Evolutionary conservation across 2,329 filamentous ascomycete species (phyloP).

Genomic region (Pseudogymnoascus sp.): DNA sequence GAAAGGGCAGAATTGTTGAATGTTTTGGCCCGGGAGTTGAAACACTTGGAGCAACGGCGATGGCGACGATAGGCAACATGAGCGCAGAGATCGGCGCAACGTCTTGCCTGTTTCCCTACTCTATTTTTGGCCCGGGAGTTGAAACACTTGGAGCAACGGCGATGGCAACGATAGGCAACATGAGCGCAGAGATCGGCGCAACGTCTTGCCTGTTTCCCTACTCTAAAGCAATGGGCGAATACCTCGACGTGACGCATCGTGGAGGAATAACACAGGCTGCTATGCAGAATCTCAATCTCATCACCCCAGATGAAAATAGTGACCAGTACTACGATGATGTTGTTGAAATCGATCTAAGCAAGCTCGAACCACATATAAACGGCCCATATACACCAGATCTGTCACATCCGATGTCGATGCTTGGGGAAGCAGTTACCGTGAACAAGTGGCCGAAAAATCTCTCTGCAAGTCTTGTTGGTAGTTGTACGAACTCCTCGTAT

Average conservation of each 20-base stretch:
- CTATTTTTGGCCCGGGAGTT: conserved; percentile 29
- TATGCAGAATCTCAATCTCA: conserved; percentile 13
- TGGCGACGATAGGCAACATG: conserved; percentile 33
- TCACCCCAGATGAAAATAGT: conserved; percentile 26
- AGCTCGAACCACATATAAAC: conserved; percentile 30
- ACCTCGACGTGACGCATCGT: conserved; percentile 27
- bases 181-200: conserved; percentile 31
- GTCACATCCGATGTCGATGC: conserved; percentile 27
- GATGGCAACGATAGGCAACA: conserved; percentile 33
- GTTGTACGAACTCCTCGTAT: conserved; percentile 31
- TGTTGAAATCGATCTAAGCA: conserved; percentile 29
- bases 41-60: conserved; percentile 29
- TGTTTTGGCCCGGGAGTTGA: conserved; percentile 30
- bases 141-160: conserved; percentile 28
- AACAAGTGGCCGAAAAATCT: conserved; percentile 27
- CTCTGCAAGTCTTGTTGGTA: conserved; percentile 27
- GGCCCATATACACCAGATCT: conserved; percentile 31
- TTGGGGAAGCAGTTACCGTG: conserved; percentile 21
- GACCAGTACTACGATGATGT: conserved; percentile 28
- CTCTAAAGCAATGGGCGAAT: conserved; percentile 26
- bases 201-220: conserved; percentile 32
- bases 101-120: conserved; percentile 31
- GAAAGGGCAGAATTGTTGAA: conserved; percentile 30
- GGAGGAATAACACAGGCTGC: conserved; percentile 18
- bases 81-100: conserved; percentile 31